These are phyloP conservation scores for Russula foetens DNA, from an alignment of 768 basidiomycete genomes.

Conservation along the genomic window DNA sequence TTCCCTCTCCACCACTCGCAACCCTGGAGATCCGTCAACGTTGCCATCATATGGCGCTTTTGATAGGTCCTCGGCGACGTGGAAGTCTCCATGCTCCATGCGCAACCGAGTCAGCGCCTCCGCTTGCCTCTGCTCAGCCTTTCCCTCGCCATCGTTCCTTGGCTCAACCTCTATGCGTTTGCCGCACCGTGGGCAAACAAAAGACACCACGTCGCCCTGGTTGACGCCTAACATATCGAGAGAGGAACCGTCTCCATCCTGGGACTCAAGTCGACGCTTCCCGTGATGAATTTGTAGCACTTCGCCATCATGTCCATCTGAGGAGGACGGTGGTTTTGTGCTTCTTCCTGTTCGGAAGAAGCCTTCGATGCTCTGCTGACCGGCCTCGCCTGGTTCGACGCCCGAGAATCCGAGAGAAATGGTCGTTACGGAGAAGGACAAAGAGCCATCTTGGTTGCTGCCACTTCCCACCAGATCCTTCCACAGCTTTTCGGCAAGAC, in stretches of 20 bases:
- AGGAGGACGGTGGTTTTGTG: not conserved
- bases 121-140: constrained; percentile 23
- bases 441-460: constrained; percentile 25
- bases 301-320: not conserved
- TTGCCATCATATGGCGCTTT: constrained; percentile 30
- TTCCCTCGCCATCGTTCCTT: constrained; percentile 25
- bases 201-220: not conserved
- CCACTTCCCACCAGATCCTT: constrained; percentile 63
- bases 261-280: constrained; percentile 3
- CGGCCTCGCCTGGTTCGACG: constrained; percentile 63
- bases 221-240: not conserved
- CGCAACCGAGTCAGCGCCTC: constrained; percentile 35
- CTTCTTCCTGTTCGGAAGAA: constrained; percentile 51
- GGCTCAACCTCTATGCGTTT: constrained; percentile 1
- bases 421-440: constrained; percentile 57
- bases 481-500: constrained; percentile 76
- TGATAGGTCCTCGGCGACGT: constrained; percentile 75
- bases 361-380: constrained; percentile 81
- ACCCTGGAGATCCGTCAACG: not conserved
- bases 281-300: constrained; percentile 18
- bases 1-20: constrained; percentile 19
- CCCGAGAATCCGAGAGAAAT: constrained; percentile 72
- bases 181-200: constrained; percentile 12
- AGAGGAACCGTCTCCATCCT: constrained; percentile 11
- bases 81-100: constrained; percentile 83